Conservation (phyloP, 2,329 filamentous ascomycete genomes). For the Xylaria sp. region DNA sequence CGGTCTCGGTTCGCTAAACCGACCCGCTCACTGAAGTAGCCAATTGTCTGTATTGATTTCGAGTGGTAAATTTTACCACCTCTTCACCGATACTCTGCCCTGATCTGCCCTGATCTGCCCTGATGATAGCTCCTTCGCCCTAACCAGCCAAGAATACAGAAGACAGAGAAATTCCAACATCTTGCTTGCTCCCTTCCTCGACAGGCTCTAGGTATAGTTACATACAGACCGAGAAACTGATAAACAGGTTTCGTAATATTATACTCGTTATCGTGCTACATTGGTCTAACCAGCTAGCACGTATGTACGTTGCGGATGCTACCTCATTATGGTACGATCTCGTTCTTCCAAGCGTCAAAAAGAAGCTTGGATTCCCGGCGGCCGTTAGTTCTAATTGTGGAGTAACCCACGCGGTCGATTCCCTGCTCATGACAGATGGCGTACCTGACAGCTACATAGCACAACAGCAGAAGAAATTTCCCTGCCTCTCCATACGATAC, state of each 20-base stretch:
- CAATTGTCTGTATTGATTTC: conserved; percentile 39
- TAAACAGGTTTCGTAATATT: neutral
- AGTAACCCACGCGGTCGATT: conserved; percentile 23
- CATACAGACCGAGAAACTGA: too few species aligned
- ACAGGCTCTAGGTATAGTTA: neutral
- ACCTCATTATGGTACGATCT: neutral
- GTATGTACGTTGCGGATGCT: neutral
- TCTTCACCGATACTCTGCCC: conserved; percentile 45
- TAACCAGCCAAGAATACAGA: neutral
- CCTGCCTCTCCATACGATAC: neutral
- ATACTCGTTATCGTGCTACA: neutral
- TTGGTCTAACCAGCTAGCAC: neutral
- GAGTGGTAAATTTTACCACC: conserved; percentile 40
- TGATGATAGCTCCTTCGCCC: neutral
- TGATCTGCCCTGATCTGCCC: conserved; percentile 32
- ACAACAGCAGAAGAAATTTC: conserved; percentile 10
- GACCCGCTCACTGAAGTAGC: conserved; percentile 38
- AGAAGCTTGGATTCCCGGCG: conserved; percentile 5
- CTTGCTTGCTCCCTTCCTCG: neutral
- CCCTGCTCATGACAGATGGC: conserved; percentile 19
- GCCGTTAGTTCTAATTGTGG: conserved; percentile 13
- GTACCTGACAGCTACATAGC: conserved; percentile 5
- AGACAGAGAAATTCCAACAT: neutral
- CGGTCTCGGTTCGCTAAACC: conserved; percentile 18
- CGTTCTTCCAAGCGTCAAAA: neutral